These are phyloP conservation scores for Rhodocollybia butyracea DNA, from an alignment of 768 basidiomycete genomes.

Conservation along the genomic window DNA sequence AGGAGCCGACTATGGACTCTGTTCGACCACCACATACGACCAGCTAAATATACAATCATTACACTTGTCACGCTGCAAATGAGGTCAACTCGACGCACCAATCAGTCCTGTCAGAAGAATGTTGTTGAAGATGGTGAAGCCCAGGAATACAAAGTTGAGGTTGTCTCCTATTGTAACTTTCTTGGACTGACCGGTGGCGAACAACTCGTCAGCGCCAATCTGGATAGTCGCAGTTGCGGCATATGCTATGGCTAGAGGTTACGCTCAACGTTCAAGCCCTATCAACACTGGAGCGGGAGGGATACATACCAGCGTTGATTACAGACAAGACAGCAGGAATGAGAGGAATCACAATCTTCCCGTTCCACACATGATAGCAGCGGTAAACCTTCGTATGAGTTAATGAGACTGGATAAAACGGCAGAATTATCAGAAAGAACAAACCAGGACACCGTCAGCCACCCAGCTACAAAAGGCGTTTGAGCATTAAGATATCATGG, in stretches of 20 bases:
- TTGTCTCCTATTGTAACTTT: not conserved
- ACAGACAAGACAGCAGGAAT: not conserved
- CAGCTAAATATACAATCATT: not conserved
- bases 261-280: not conserved
- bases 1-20: not conserved
- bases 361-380: not conserved
- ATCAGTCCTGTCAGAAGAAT: not conserved
- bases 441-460: not conserved
- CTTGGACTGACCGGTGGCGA: not conserved
- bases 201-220: not conserved
- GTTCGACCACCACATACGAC: conserved; percentile 1
- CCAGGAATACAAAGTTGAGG: not conserved
- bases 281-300: not conserved
- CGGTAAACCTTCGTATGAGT: not conserved
- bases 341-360: not conserved
- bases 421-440: not conserved
- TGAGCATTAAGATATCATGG: not conserved
- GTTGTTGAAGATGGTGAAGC: not conserved
- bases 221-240: not conserved
- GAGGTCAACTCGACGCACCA: not conserved
- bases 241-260: not conserved
- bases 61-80: not conserved
- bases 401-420: not conserved
- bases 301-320: not conserved
- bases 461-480: not conserved